phyloP scores from a whole-genome alignment of 2,329 filamentous ascomycete species.

The Xylariales sp. region DNA sequence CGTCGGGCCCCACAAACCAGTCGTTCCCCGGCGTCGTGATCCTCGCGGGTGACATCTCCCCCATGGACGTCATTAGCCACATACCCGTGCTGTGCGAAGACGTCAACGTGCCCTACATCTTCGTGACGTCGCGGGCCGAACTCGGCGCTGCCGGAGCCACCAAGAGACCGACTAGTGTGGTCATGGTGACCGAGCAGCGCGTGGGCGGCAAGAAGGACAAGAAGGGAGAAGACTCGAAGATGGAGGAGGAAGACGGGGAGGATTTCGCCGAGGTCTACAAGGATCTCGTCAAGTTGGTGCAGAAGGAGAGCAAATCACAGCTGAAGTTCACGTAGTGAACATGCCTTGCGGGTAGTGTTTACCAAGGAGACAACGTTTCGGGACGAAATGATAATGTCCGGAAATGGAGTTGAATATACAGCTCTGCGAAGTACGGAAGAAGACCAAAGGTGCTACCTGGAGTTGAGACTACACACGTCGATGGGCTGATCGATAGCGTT shows the following conservation, averaged over 20 bases:
- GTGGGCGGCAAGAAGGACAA: constrained; percentile 28
- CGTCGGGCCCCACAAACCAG: constrained; percentile 59
- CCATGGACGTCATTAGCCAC: constrained; percentile 97
- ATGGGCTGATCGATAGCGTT: no score
- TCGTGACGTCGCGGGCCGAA: constrained; percentile 87
- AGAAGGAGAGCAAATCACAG: constrained; percentile 60
- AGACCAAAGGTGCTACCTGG: no score
- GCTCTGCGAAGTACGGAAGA: no score
- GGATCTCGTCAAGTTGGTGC: constrained; percentile 59
- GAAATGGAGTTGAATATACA: no score
- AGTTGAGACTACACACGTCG: no score
- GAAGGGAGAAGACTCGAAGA: no score
- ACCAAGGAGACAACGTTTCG: no score
- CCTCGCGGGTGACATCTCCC: constrained; percentile 94
- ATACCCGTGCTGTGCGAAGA: constrained; percentile 97
- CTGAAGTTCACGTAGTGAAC: constrained; percentile 45
- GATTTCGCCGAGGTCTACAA: constrained; percentile 61
- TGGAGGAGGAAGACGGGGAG: constrained; percentile 47
- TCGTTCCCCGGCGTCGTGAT: constrained; percentile 73
- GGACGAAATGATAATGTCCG: no score
- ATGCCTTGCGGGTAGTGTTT: neutral
- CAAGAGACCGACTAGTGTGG: constrained; percentile 93
- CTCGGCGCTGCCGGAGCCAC: constrained; percentile 90
- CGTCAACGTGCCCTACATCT: constrained; percentile 95
- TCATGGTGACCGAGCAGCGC: constrained; percentile 71